Evolutionary conservation across 352 stramenopile species (phyloP), one percentile per base, ranked within the genome.

Genomic region (Saprolegnia parasitica): DNA sequence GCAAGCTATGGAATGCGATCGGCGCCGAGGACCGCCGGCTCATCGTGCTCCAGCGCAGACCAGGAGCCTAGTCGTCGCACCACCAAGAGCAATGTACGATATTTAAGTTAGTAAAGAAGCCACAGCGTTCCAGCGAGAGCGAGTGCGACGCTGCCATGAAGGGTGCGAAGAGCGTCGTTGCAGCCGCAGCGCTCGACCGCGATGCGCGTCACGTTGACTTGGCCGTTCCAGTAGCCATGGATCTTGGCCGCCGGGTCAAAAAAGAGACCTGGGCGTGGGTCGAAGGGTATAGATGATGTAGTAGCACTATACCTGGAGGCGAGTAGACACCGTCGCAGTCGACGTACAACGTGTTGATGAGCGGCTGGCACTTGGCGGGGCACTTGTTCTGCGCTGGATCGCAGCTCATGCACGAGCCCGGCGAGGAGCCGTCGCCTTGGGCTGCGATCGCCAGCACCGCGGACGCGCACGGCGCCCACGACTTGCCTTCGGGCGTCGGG

Each of bases 1-100:
- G 81, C 45, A 89, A 86, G 46, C 79, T 90, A 56, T 91, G 81
- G 84, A 91, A 91, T 40, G 84, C 81, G 5, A 89, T 90, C 57
- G 81, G 81, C 24, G 84, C 81, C 13, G 82, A 91, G 74, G 81
- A 91, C 68, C 81, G 83, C 4, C 81, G 83, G 29, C 74, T 89
- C 47, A 85, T 90, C 42, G 84, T 85, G 1, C 67, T 90, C 24
- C 81, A 90, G 57, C 83, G 83, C 57, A 87, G 78, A 60, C 58
- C 85, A 26, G 58, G 13, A 29, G 49, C 16, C 16, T 21, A 65
- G n/a, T 35, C 5, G 5, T 35, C n/a, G n/a, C n/a, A n/a, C n/a
- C n/a, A n/a, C n/a, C n/a, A n/a, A n/a, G n/a, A n/a, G 20, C 29
- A 35, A 35, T 35, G 29, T 35, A 23, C 54, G 23, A 42, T 15